These are phyloP conservation scores for Solanum tarijense DNA, from an alignment of 257 asterid species.

Conservation along the genomic window DNA sequence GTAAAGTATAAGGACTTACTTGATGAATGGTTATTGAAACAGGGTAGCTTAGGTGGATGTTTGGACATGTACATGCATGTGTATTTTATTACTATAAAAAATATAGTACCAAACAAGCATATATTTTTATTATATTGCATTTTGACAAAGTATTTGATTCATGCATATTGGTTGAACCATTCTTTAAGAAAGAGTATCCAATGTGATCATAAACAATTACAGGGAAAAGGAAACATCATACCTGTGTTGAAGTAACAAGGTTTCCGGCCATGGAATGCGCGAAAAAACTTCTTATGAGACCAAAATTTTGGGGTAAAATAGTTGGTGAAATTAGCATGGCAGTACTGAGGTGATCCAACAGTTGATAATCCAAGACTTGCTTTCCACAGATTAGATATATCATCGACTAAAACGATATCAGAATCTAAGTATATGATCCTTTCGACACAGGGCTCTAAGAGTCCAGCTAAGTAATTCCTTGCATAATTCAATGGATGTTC, in stretches of 20 bases:
- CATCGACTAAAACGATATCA: slow-evolving; percentile 58
- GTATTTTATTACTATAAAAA: background rate
- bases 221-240: background rate
- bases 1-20: background rate
- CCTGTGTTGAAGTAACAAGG: slow-evolving; percentile 66
- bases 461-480: slow-evolving; percentile 45
- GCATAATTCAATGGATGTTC: slow-evolving; percentile 73
- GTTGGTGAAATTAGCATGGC: slow-evolving; percentile 59
- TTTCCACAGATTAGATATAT: slow-evolving; percentile 44
- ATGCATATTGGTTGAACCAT: background rate
- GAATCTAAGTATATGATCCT: slow-evolving; percentile 62
- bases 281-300: slow-evolving; percentile 25
- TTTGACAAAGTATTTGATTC: background rate
- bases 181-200: background rate
- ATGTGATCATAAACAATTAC: background rate
- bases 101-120: background rate
- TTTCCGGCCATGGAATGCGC: slow-evolving; percentile 32
- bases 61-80: background rate
- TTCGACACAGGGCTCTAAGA: slow-evolving; percentile 39
- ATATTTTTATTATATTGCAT: background rate
- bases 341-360: slow-evolving; percentile 63
- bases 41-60: background rate
- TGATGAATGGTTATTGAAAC: background rate
- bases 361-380: slow-evolving; percentile 24
- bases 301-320: slow-evolving; percentile 52